phyloP scores from a whole-genome alignment of 257 asterid species.

The Anisodus tanguticus region DNA sequence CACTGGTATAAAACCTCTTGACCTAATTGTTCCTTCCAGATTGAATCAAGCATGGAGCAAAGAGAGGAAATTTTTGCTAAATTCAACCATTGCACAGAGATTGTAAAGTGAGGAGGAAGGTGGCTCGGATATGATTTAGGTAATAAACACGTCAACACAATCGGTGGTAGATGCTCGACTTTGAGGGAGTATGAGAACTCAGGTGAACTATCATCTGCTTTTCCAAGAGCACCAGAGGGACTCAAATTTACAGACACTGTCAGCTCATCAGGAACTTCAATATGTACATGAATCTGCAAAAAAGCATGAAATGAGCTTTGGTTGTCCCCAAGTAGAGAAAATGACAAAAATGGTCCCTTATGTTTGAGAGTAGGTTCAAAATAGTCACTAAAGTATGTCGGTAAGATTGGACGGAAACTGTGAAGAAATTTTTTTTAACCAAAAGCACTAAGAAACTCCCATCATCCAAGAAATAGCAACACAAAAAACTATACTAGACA shows the following conservation, averaged over 20 bases:
- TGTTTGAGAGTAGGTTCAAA: too few species aligned
- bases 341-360: too few species aligned
- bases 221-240: conserved; percentile 47
- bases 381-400: too few species aligned
- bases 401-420: too few species aligned
- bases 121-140: conserved; percentile 87
- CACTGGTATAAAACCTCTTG: conserved; percentile 87
- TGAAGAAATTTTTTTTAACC: too few species aligned
- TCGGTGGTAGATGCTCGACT: conserved; percentile 82
- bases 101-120: conserved; percentile 65
- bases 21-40: conserved; percentile 77
- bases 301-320: conserved; percentile 28
- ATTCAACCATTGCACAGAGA: conserved; percentile 73
- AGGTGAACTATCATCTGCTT: conserved; percentile 39
- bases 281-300: conserved; percentile 67
- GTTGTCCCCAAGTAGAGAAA: neutral
- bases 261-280: conserved; percentile 66
- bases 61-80: conserved; percentile 60
- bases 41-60: conserved; percentile 72
- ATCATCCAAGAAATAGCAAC: too few species aligned
- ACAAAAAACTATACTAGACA: too few species aligned
- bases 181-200: conserved; percentile 74
- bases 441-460: too few species aligned
- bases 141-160: conserved; percentile 72
- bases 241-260: conserved; percentile 56